A percentile compares a stretch with the other conserved stretches of the same genome.
phyloP scores from a whole-genome alignment of 495 filamentous ascomycete species.

The Pyronema omphalodes region DNA sequence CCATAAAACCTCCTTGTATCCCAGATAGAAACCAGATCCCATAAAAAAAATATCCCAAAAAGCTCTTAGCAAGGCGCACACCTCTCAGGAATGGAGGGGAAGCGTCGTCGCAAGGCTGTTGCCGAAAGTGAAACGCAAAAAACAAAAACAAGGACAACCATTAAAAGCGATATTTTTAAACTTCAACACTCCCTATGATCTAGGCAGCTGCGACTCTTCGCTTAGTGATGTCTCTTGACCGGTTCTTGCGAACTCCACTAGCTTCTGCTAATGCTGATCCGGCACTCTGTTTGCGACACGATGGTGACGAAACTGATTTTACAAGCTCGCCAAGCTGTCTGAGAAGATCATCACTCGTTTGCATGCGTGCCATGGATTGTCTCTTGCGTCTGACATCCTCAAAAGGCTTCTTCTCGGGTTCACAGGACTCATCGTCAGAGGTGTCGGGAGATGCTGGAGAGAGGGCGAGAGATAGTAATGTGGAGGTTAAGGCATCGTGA shows the following conservation, averaged over 20 bases:
- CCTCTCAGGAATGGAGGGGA: too few species aligned
- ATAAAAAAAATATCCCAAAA: too few species aligned
- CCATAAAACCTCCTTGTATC: background rate
- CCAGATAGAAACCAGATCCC: background rate
- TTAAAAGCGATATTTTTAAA: background rate
- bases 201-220: background rate
- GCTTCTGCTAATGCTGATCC: background rate
- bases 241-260: background rate
- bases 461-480: background rate
- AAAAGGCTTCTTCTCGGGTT: background rate
- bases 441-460: background rate
- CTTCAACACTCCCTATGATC: background rate
- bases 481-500: background rate
- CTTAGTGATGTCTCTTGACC: background rate
- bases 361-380: slow-evolving; percentile 28
- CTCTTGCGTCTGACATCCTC: slow-evolving; percentile 1
- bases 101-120: too few species aligned
- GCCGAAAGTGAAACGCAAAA: background rate
- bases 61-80: too few species aligned
- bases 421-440: background rate
- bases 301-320: background rate
- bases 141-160: background rate
- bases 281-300: background rate
- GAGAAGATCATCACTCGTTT: slow-evolving; percentile 50
- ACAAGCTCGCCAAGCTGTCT: slow-evolving; percentile 47